Base-by-base conservation (phyloP, 2,329 filamentous ascomycete species). In the Thermothelomyces thermophilus region DNA sequence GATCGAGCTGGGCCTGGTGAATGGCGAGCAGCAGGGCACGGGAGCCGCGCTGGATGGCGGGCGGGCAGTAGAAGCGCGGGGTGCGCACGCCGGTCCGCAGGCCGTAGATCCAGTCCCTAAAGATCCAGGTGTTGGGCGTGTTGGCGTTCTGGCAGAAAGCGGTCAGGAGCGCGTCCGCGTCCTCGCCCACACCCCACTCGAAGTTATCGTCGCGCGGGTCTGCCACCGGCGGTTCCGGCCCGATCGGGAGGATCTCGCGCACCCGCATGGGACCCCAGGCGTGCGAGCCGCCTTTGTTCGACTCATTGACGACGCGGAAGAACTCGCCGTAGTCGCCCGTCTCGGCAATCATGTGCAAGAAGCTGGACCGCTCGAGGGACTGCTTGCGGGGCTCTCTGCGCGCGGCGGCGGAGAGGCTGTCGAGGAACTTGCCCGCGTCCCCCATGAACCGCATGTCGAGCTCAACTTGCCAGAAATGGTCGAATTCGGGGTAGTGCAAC, bases 331-430 rank as follows among this genome's bases (percentile, higher is more conserved):
- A 81, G 41, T 68, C 65, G 45, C 75, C 74, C 54, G 79, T 75
- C 17, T 74, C 60, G 40, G 66, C 64, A 3, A 76, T 76, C 48
- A 79, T 68, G 62, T 80, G 80, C 64, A 74, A 76, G 28, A 75
- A 73, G 51, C 73, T 73, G 58, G 76, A 74, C 30, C 78, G 73
- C 60, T 82, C 79, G 72, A 79, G 80, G 7, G 79, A 68, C 33
- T 79, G 72, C 59, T 79, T 80, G 34, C 78, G 69, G 0, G 79
- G 77, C 59, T 79, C 73, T 34, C 71, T 66, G 49, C 72, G 71
- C 11, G 73, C 73, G 55, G 79, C 80, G 7, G 45, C 42, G 17
- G 57, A 37, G 14, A 66, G 28, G 24, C 54, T 46, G 43, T 65
- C 63, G 48, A 66, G 59, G 52, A 59, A 63, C 36, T 60, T 53